Percentiles rank a stretch among this genome's conserved stretches.
Evolutionary conservation across 1,139 yeast species (phyloP).

Genomic region (Pichia sp.): DNA sequence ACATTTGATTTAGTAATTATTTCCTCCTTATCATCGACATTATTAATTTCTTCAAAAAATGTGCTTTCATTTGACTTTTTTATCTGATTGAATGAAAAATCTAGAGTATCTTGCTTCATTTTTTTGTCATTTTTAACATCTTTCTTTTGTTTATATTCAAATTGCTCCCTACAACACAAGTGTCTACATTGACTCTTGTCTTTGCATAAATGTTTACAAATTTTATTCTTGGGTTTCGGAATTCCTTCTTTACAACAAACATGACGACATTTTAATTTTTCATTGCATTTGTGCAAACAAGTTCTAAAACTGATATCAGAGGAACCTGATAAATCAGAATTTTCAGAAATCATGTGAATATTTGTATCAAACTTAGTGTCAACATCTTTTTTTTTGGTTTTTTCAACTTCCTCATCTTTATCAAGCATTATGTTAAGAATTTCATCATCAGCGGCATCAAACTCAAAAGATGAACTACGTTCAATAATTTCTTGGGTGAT

Average conservation of each 20-base stretch:
- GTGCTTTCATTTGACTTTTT: background rate
- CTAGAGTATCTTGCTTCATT: slow-evolving; percentile 12
- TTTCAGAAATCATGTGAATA: too few relatives aligned
- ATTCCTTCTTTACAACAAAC: slow-evolving; percentile 41
- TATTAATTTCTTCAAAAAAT: background rate
- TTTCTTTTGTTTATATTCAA: background rate
- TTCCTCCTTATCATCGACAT: background rate
- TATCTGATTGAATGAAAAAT: background rate
- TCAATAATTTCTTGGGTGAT: too few relatives aligned
- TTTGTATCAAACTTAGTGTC: background rate
- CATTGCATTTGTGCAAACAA: slow-evolving; percentile 38
- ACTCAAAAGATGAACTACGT: slow-evolving; percentile 1
- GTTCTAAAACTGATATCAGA: slow-evolving; percentile 26
- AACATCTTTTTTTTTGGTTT: too few relatives aligned
- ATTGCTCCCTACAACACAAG: slow-evolving; percentile 35
- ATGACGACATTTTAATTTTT: slow-evolving; percentile 36
- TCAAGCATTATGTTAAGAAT: too few relatives aligned
- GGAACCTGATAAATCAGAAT: background rate
- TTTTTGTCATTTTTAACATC: background rate
- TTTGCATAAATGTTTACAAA: slow-evolving; percentile 38
- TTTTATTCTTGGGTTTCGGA: slow-evolving; percentile 14
- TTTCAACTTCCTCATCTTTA: too few relatives aligned
- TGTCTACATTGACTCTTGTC: slow-evolving; percentile 37
- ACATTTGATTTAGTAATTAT: background rate
- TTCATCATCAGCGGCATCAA: slow-evolving; percentile 7